Base-by-base conservation (phyloP, 1,139 yeast genomes). In the Eremothecium sinecaudum region DNA sequence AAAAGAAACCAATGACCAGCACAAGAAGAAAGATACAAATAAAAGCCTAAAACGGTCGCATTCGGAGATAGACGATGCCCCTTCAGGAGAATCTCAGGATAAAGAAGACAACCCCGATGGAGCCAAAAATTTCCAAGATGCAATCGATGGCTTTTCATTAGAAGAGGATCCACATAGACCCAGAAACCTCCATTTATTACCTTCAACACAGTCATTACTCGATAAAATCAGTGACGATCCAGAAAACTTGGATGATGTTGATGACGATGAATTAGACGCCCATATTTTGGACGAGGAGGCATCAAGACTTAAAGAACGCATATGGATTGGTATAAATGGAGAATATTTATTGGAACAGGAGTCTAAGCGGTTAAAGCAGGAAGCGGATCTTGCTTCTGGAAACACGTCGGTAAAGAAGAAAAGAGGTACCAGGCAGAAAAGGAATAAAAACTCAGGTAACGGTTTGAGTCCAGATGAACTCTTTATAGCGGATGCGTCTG, bases 241-340 rank as follows among this genome's bases (percentile, higher is more conserved):
- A 1, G 78, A 69, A 3, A 65, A 71, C 36, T 63, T 82, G 29
- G 77, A 75, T 21, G 93, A 83, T 50, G 81, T 82, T 9, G 94
- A 83, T 46, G 96, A 86, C 51, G 81, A 73, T 14, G 94, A 86
- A 48, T 63, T 82, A 8, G 74, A 73, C 3, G 59, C 62, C 0
- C 66, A 76, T 28, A 53, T 82, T 32, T 62, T 90, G 36, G 69
- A 73, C 3, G 75, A 71, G 32, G 80, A 75, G 31, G 95, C 90
- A 45, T 69, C 75, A 9, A 60, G 64, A 37, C 51, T 76, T 49
- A 87, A 83, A 58, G 86, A 82, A 45, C 67, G 79, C 41, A 73
- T 86, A 4, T 90, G 98, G 97, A 74, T 81, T 37, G 86, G 92
- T 1, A 66, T 83, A 35, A 84, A 90, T 58, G 82, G 81, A 40